Evolutionary conservation across 2,329 filamentous ascomycete species (phyloP).

Genomic region (Stachybotrys echinatus): DNA sequence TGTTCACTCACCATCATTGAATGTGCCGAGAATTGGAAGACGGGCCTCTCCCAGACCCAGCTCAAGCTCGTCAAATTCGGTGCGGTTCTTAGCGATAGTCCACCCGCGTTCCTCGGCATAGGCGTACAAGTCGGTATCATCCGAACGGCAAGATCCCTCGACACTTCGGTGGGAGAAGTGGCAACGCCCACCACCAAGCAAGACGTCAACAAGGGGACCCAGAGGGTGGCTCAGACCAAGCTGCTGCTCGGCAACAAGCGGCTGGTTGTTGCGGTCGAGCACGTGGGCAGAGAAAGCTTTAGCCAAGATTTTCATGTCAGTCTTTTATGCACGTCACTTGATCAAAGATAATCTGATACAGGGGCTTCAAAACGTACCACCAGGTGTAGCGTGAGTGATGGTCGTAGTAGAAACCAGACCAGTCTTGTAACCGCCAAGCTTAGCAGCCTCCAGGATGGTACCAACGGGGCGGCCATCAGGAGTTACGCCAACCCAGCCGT

Average conservation of each 20-base stretch:
- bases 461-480: constrained; percentile 24
- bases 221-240: constrained; percentile 28
- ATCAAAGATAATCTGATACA: not conserved
- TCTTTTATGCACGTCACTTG: not conserved
- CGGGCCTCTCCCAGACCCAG: constrained; percentile 12
- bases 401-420: constrained; percentile 30
- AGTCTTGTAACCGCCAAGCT: constrained; percentile 27
- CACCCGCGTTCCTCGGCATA: constrained; percentile 24
- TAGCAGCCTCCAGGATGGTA: constrained; percentile 30
- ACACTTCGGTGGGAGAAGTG: constrained; percentile 29
- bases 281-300: constrained; percentile 23
- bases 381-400: constrained; percentile 26
- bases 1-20: constrained; percentile 19
- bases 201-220: constrained; percentile 26
- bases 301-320: not conserved
- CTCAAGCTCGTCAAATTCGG: constrained; percentile 20
- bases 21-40: constrained; percentile 30
- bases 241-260: constrained; percentile 28
- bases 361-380: constrained; percentile 3
- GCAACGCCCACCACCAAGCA: constrained; percentile 30
- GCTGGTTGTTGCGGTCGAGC: constrained; percentile 21
- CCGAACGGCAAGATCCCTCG: constrained; percentile 25
- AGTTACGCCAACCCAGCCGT: constrained; percentile 25
- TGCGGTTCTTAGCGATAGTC: constrained; percentile 25
- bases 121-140: constrained; percentile 26